phyloP scores from a whole-genome alignment of 345 rosid species.

The Clausena lansium region DNA sequence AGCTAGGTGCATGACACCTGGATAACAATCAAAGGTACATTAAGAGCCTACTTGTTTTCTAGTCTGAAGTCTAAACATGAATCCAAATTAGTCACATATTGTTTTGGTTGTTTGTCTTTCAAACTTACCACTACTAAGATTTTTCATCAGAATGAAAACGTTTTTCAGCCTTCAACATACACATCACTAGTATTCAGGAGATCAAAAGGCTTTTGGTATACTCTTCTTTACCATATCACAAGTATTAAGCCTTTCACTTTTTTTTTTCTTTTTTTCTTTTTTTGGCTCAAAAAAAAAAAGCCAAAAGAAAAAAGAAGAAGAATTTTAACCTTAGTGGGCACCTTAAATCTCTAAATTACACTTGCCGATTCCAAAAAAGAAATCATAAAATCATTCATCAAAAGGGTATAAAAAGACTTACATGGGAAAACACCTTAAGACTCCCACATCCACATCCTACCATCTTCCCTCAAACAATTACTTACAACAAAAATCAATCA shows the following conservation, averaged over 20 bases:
- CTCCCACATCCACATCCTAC: background rate
- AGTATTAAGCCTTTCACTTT: background rate
- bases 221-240: background rate
- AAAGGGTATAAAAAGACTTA: background rate
- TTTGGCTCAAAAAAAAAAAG: too few species aligned
- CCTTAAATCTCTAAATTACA: background rate
- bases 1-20: background rate
- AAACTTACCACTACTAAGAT: background rate
- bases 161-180: background rate
- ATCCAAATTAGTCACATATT: background rate
- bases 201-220: background rate
- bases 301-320: too few species aligned
- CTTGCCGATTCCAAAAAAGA: background rate
- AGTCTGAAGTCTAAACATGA: background rate
- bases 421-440: background rate
- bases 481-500: background rate
- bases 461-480: background rate
- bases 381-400: background rate
- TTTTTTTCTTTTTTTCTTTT: too few species aligned
- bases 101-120: background rate
- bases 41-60: background rate
- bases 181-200: background rate
- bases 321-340: background rate
- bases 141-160: background rate
- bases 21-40: background rate